Evolutionary conservation across 1,284 basidiomycete species (phyloP).

Genomic region (Tetrapyrgos nigripes): DNA sequence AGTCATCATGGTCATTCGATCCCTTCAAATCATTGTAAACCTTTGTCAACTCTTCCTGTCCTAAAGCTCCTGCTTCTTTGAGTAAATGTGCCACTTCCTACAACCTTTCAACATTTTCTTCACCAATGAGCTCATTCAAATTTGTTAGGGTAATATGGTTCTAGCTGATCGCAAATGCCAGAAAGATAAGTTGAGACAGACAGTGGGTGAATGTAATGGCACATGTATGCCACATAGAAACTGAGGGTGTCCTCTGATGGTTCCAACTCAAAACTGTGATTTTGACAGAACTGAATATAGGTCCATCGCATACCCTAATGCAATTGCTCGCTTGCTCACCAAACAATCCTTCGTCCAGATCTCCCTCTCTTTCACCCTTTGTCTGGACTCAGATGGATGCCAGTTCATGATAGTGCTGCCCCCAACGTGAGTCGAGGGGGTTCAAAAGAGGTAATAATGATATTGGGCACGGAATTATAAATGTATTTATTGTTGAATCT

Average conservation of each 20-base stretch:
- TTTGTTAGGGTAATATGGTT: slow-evolving; percentile 29
- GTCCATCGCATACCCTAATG: slow-evolving; percentile 28
- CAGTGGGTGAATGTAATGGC: slow-evolving; percentile 23
- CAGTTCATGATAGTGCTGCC: not conserved
- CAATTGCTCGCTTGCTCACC: slow-evolving; percentile 20
- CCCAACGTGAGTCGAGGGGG: not conserved
- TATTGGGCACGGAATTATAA: not conserved
- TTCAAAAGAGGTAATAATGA: not conserved
- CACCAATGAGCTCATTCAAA: slow-evolving; percentile 20
- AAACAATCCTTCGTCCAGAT: slow-evolving; percentile 28
- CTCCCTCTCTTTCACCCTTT: slow-evolving; percentile 15
- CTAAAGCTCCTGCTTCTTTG: too few relatives aligned
- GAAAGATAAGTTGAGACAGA: slow-evolving; percentile 35
- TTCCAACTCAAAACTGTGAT: slow-evolving; percentile 35
- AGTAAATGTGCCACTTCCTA: too few relatives aligned
- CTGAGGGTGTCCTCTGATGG: slow-evolving; percentile 36
- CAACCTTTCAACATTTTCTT: slow-evolving; percentile 27
- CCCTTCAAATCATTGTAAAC: too few relatives aligned
- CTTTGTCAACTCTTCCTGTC: too few relatives aligned
- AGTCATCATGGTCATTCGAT: too few relatives aligned
- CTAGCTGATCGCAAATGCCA: slow-evolving; percentile 30
- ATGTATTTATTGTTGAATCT: not conserved
- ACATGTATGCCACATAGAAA: slow-evolving; percentile 33
- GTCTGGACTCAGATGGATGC: slow-evolving; percentile 17
- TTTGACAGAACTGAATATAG: slow-evolving; percentile 33